Percentiles rank a stretch among this genome's conserved stretches.
Conservation (phyloP, 208 protist species). For the Acanthamoeba sp. region DNA sequence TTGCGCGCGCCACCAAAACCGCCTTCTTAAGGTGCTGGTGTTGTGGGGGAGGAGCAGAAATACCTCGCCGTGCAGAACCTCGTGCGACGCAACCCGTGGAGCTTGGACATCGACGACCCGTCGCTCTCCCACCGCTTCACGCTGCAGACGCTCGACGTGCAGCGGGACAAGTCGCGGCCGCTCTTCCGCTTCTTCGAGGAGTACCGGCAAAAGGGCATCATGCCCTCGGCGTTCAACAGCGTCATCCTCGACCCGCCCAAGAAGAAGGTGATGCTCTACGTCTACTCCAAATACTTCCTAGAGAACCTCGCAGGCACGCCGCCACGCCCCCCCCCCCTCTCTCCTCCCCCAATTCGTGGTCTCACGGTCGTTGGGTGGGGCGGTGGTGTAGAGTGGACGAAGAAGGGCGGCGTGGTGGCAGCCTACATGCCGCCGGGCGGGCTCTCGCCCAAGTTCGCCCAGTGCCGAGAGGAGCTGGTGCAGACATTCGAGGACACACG, state of each 20-base stretch:
- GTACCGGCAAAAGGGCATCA: not conserved
- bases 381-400: not conserved
- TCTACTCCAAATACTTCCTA: slow-evolving; percentile 52
- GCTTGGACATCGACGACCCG: not conserved
- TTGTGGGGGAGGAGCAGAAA: not conserved
- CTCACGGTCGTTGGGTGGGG: too few relatives aligned
- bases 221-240: slow-evolving; percentile 30
- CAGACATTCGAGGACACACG: slow-evolving; percentile 36
- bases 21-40: not conserved
- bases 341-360: too few relatives aligned
- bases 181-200: not conserved
- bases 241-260: slow-evolving; percentile 59
- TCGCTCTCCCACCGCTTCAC: not conserved
- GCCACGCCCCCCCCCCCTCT: not conserved
- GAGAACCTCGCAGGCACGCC: not conserved
- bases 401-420: not conserved
- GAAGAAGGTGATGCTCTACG: slow-evolving; percentile 7
- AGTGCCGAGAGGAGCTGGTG: slow-evolving; percentile 34
- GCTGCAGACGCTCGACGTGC: slow-evolving; percentile 18
- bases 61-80: not conserved
- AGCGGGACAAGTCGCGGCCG: not conserved
- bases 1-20: not conserved
- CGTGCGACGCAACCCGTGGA: slow-evolving; percentile 41
- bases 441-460: slow-evolving; percentile 1
- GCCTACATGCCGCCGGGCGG: slow-evolving; percentile 40